phyloP scores from a whole-genome alignment of 2,329 filamentous ascomycete genomes.

The Ophiostoma sp. region DNA sequence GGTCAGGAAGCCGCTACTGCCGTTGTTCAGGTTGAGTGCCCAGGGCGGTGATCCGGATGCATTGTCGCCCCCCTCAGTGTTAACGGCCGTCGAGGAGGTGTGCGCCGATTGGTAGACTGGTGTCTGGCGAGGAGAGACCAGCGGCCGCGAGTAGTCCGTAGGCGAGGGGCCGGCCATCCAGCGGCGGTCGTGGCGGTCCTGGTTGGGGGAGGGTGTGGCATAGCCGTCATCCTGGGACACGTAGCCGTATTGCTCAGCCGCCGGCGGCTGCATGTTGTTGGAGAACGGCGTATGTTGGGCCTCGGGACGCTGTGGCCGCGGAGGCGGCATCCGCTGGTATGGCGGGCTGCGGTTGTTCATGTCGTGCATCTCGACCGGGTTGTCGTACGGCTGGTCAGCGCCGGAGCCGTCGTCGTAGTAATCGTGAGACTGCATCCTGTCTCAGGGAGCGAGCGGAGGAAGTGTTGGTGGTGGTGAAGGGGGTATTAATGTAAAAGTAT shows the following conservation, averaged over 20 bases:
- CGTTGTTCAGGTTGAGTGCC: constrained; percentile 21
- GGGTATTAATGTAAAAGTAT: neutral
- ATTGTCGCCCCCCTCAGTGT: constrained; percentile 27
- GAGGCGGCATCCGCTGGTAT: constrained; percentile 13
- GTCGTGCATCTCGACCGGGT: constrained; percentile 27
- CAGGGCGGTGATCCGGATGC: constrained; percentile 19
- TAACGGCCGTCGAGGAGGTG: constrained; percentile 28
- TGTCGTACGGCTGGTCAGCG: constrained; percentile 16
- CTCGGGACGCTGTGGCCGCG: neutral
- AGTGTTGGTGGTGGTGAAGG: neutral
- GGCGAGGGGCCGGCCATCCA: neutral
- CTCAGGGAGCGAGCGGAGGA: neutral
- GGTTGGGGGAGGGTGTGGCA: neutral
- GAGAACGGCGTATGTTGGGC: constrained; percentile 14
- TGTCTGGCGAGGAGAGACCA: constrained; percentile 21
- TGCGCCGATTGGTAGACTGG: constrained; percentile 29
- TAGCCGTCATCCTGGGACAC: constrained; percentile 18
- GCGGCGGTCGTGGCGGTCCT: constrained; percentile 20
- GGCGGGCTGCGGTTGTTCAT: constrained; percentile 22
- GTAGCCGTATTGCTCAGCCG: constrained; percentile 18
- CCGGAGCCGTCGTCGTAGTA: constrained; percentile 21
- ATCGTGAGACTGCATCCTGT: constrained; percentile 27
- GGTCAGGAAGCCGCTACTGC: constrained; percentile 27
- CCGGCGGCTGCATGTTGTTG: neutral
- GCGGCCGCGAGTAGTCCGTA: constrained; percentile 22